Conservation (phyloP, 257 asterid species). For the Solanum etuberosum region DNA sequence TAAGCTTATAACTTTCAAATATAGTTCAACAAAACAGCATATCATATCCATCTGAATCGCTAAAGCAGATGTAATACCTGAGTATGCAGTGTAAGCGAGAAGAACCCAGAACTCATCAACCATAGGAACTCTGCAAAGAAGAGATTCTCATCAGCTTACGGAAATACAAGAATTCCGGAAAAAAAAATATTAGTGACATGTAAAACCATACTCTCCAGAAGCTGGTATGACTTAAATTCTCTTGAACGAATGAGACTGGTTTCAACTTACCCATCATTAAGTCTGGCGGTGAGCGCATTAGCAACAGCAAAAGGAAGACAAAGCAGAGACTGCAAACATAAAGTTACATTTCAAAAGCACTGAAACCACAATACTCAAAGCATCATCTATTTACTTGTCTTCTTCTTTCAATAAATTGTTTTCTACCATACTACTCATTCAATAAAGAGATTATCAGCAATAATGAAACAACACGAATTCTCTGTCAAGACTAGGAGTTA, state of each 20-base stretch:
- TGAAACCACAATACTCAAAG: neutral
- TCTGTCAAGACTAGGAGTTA: neutral
- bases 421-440: neutral
- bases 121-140: slow-evolving; percentile 57
- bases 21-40: neutral
- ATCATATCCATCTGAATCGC: neutral
- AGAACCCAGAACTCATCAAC: slow-evolving; percentile 76
- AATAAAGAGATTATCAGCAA: neutral
- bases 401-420: neutral
- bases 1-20: neutral
- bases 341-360: neutral
- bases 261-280: slow-evolving; percentile 68
- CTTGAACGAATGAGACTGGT: neutral
- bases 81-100: slow-evolving; percentile 52
- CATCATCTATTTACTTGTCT: neutral
- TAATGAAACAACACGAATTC: neutral
- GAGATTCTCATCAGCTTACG: neutral
- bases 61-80: slow-evolving; percentile 26
- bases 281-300: slow-evolving; percentile 73
- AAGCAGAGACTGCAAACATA: slow-evolving; percentile 51
- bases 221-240: neutral
- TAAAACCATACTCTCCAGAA: neutral
- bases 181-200: neutral
- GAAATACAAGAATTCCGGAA: neutral
- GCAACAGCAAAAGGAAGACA: slow-evolving; percentile 86